Base-by-base conservation (phyloP, 345 rosid genomes). In the Nephelium lappaceum region DNA sequence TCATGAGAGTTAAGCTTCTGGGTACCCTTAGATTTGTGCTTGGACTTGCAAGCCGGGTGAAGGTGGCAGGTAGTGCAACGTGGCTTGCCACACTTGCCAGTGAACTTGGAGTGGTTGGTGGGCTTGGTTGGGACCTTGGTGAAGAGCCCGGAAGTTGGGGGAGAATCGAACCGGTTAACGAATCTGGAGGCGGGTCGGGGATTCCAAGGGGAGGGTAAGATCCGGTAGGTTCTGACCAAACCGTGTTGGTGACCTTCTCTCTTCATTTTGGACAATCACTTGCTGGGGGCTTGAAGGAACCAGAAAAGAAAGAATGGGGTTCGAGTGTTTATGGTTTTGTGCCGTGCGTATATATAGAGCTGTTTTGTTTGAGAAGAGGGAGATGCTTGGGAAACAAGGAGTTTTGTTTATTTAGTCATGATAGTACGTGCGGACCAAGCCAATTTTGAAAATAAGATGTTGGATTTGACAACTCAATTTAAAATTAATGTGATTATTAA, bases 161-260 rank as follows among this genome's bases (percentile, higher is more conserved):
- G 83, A 0, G 92, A 81, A 16, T 89, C 84, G 0, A 86, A 65
- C 67, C 75, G 66, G 86, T 79, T 86, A 81, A 85, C 71, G 64
- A 72, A 7, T 38, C 78, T 69, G 11, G 87, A 25, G 2, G 79
- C 60, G 15, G 91, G 86, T 38, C 86, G 83, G 2, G 86, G 85
- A 70, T 85, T 82, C 75, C 68, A 81, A 0, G 90, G 90, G 15
- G 85, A 76, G 21, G 93, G 93, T 61, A 82, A 79, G 83, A 90
- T 78, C 80, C 78, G 72, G 74, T 42, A 75, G 19, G 90, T 86
- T 31, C 95, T 82, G n/a, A 93, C 91, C 82, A 87, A 51, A 72
- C 93, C 97, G 70, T 87, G 95, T 67, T 84, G 97, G 66, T 89
- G 88, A 68, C 93, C 91, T 83, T 90, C 91, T 47, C 95, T 73